Evolutionary conservation across 345 rosid species (phyloP), one percentile per base, ranked within the genome.

Genomic region (Litchi chinensis): DNA sequence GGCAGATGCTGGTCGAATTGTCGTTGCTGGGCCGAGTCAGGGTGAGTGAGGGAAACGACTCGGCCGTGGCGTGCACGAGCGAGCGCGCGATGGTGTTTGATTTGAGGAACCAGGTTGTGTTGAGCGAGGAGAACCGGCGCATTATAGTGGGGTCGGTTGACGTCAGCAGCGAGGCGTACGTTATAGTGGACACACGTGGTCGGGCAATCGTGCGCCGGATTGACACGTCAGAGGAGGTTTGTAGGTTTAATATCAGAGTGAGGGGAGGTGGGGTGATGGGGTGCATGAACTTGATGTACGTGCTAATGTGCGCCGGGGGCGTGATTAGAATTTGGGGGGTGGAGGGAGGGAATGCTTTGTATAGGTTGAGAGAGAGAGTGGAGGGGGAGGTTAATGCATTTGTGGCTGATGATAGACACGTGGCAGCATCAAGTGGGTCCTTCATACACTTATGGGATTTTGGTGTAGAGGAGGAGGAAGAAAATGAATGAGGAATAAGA

Each of bases 391-490:
- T 89, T 3, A 88, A 77, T 11, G 97, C 92, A 0, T 81, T 93
- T 5, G 93, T 85, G 48, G 92, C 90, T 0, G 85, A 90, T 40
- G 97, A 93, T 9, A 84, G 95, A 73, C 89, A 96, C 84, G 93
- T 96, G 87, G 98, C 91, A 5, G 98, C 84, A n/a, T 84, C 90
- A 3, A 71, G 66, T 15, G 92, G 84, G 63, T 77, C 84, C 26
- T 63, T 72, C 0, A 86, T 96, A 83, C 94, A 94, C 73, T 76
- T 96, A 9, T 96, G 99, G 99, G 94, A 96, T 85, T 94, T 93
- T 44, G 97, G 99, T 60, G 65, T 0, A 2, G 28, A 60, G 22
- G 28, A 60, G 9, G 64, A 59, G 5, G 64, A 19, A n/a, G 64
- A 59, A n/a, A 9, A 16, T 0, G 11, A 22, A 13, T 0, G 21